Evolutionary conservation across 306 rosid genomes (phyloP), one percentile per base, ranked within the genome.

Genomic region (Acacia confusa): DNA sequence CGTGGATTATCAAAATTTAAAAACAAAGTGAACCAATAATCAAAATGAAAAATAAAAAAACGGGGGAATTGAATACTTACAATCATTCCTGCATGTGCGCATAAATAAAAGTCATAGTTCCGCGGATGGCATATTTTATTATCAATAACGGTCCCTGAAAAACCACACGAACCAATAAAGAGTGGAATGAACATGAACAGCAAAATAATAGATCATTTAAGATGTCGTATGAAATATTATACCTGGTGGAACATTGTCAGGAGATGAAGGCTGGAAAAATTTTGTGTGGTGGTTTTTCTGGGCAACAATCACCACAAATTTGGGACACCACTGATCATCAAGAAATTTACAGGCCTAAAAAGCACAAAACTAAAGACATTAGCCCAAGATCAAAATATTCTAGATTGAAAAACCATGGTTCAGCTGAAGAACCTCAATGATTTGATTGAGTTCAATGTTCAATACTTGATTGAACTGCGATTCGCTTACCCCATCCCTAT

Each of bases 71-170:
- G 38, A 41, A 64, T 67, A 85, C 98, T 88, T 76, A 96, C 99
- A 4, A 96, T 96, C 99, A 93, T 93, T 81, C 99, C 99, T 11
- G 97, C 97, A 81, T 96, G 99, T 0, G 99, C 98, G 81, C 99
- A 96, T 50, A 96, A 74, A 53, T 96, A 96, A 53, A 96, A 96
- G 80, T 96, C 98, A 34, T 96, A 88, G 75, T 92, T 96, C 38
- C 91, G 77, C 1, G 98, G 98, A 82, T 96, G 99, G 57, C 99
- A 96, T 45, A 96, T 86, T 84, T 77, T 89, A 79, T 92, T 96
- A 84, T 92, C 99, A n/a, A 96, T 89, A 24, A 96, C 84, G 13
- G 98, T 96, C 38, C 99, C 99, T 96, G 84, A 32, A 75, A 64
- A 77, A 82, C 25, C 13, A 73, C 47, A 20, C 20, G 38, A 19